phyloP scores from a whole-genome alignment of 768 basidiomycete genomes.

The Leccinum rimulosum region DNA sequence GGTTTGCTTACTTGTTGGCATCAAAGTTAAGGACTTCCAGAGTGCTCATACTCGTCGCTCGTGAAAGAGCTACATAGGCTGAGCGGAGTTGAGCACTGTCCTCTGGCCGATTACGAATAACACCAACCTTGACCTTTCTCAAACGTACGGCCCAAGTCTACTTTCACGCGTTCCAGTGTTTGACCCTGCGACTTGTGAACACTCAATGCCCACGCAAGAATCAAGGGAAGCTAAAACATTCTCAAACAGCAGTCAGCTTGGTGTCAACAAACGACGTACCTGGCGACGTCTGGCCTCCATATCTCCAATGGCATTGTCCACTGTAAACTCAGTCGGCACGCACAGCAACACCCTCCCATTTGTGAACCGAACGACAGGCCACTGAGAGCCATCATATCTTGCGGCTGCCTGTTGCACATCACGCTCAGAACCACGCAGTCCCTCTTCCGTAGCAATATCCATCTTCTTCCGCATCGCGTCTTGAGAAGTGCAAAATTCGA shows the following conservation, averaged over 20 bases:
- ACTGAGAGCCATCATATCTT: slow-evolving; percentile 33
- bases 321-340: slow-evolving; percentile 58
- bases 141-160: slow-evolving; percentile 73
- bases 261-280: slow-evolving; percentile 32
- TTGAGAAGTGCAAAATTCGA: slow-evolving; percentile 41
- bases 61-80: slow-evolving; percentile 74
- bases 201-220: slow-evolving; percentile 84
- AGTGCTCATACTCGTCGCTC: slow-evolving; percentile 63
- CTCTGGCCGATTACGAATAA: neutral
- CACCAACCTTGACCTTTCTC: slow-evolving; percentile 72
- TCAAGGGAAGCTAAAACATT: slow-evolving; percentile 50
- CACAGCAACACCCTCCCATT: slow-evolving; percentile 46
- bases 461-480: slow-evolving; percentile 41
- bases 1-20: slow-evolving; percentile 46
- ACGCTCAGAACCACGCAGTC: slow-evolving; percentile 30
- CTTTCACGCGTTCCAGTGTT: slow-evolving; percentile 79
- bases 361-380: slow-evolving; percentile 63
- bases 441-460: slow-evolving; percentile 38
- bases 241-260: neutral
- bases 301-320: slow-evolving; percentile 56
- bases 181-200: slow-evolving; percentile 92
- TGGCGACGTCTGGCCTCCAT: slow-evolving; percentile 61
- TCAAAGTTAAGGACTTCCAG: slow-evolving; percentile 68
- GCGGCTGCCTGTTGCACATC: slow-evolving; percentile 13
- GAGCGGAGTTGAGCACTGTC: neutral